Evolutionary conservation across 768 basidiomycete genomes (phyloP), one percentile per base, ranked within the genome.

Genomic region (Kwoniella botswanensis): DNA sequence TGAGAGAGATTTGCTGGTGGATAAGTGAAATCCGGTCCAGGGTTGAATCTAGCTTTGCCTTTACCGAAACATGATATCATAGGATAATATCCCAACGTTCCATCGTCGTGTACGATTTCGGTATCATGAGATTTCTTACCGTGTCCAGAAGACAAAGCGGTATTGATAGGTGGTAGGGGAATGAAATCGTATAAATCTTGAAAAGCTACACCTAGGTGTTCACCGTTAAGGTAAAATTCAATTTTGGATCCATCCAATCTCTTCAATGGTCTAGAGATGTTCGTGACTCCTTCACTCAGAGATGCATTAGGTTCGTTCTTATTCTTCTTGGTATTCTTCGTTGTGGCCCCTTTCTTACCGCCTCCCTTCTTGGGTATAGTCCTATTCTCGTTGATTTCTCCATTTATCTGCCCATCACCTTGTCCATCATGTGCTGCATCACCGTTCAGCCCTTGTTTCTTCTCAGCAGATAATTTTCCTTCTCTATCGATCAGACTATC

Each of bases 31-130:
- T 90, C 82, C 0, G 97, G 97, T 0, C 97, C 97, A 18, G 94
- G 89, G 79, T 99, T 98, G 68, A 96, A 86, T 58, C 83, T 87
- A 13, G 94, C 91, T 69, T 89, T 88, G 0, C 93, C 96, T 70
- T 91, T 90, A 77, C 94, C 95, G 86, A 93, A 99, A 46, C 96
- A 86, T 4, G 93, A 96, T 73, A 97, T 88, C 85, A 98, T 90
- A 0, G 96, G 94, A 82, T 94, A 98, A 84, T 99, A 99, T 0
- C 97, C 97, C 6, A 97, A 85, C 21, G 91, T 90, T 21, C 96
- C 97, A 82, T 99, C 97, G 82, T 99, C 94, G 77, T 93, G 92
- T 2, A 88, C 15, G 88, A 67, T 41, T 72, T 94, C 94, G 84
- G 93, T 91, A 26, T 80, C 74, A 64, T 73, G 52, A 68, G 71